A percentile compares a stretch with the other conserved stretches of the same genome.
Conservation (phyloP, 176 grass and related monocot species). For the Echinochloa phyllopogon region DNA sequence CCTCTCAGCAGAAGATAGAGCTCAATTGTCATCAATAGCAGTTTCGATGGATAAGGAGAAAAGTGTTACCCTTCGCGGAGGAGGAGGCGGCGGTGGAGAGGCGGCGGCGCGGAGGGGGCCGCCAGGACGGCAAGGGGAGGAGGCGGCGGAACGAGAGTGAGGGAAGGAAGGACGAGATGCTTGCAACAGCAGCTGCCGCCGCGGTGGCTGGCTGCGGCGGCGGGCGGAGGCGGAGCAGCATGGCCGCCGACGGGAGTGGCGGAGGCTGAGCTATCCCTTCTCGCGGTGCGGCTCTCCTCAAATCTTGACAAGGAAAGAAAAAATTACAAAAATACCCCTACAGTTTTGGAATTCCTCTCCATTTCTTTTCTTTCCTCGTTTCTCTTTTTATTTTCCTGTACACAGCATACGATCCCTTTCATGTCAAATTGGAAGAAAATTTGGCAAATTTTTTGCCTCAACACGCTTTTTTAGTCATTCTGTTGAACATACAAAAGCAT, state of each 20-base stretch:
- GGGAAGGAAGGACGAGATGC: conserved; percentile 35
- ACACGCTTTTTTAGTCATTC: too few species aligned
- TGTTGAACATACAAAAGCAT: not conserved
- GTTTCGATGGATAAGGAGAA: not conserved
- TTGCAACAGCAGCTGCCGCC: conserved; percentile 24
- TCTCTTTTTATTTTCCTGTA: not conserved
- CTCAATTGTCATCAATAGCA: not conserved
- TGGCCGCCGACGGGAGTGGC: not conserved
- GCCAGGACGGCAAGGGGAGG: conserved; percentile 26
- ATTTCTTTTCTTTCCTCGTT: not conserved
- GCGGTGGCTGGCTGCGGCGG: conserved; percentile 37
- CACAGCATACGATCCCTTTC: not conserved
- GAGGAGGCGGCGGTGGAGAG: conserved; percentile 25
- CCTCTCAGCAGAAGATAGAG: not conserved
- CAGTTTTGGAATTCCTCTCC: not conserved
- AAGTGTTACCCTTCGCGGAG: conserved; percentile 38
- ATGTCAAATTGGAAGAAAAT: not conserved
- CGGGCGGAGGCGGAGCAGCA: conserved; percentile 71
- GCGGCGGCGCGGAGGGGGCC: not conserved
- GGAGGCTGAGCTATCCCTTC: conserved; percentile 8
- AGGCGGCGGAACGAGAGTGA: not conserved
- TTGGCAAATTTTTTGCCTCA: not conserved
- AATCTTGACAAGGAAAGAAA: not conserved
- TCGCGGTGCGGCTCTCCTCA: conserved; percentile 23
- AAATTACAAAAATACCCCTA: conserved; percentile 15